Conservation (phyloP, 805 yeast genomes). For the Wickerhamomyces silvicola region DNA sequence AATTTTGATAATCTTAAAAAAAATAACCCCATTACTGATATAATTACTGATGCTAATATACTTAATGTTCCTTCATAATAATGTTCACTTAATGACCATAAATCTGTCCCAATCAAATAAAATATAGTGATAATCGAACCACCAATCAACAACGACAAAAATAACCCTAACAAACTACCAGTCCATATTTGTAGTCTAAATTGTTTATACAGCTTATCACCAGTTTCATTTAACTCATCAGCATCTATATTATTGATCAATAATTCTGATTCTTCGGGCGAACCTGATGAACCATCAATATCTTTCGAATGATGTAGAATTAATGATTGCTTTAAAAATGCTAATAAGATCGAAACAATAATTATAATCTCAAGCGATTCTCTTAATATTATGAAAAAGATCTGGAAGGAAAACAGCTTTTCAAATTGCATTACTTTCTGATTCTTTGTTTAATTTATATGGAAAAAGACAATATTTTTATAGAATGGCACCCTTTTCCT, state of each 20-base stretch:
- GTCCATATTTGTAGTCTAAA: slow-evolving; percentile 70
- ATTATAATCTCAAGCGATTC: slow-evolving; percentile 75
- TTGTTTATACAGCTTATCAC: slow-evolving; percentile 31
- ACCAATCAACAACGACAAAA: slow-evolving; percentile 68
- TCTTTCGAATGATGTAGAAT: slow-evolving; percentile 27
- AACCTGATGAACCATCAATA: slow-evolving; percentile 5
- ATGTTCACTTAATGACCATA: slow-evolving; percentile 85
- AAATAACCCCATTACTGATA: slow-evolving; percentile 82
- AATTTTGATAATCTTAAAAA: slow-evolving; percentile 73
- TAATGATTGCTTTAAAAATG: slow-evolving; percentile 60
- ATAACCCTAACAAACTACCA: slow-evolving; percentile 71
- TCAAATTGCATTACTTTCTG: slow-evolving; percentile 25
- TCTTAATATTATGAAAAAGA: slow-evolving; percentile 64
- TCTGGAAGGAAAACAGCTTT: slow-evolving; percentile 61
- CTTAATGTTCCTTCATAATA: slow-evolving; percentile 86
- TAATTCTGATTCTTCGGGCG: background rate
- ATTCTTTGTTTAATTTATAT: background rate
- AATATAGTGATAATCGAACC: slow-evolving; percentile 62
- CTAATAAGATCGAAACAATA: slow-evolving; percentile 65
- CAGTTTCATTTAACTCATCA: slow-evolving; percentile 18
- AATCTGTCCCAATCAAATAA: slow-evolving; percentile 71
- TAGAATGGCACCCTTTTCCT: too few relatives aligned
- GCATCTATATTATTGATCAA: background rate
- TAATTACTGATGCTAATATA: slow-evolving; percentile 68
- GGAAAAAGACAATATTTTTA: background rate